phyloP scores from a whole-genome alignment of 2,329 filamentous ascomycete genomes.

The Parafenestella ontariensis region DNA sequence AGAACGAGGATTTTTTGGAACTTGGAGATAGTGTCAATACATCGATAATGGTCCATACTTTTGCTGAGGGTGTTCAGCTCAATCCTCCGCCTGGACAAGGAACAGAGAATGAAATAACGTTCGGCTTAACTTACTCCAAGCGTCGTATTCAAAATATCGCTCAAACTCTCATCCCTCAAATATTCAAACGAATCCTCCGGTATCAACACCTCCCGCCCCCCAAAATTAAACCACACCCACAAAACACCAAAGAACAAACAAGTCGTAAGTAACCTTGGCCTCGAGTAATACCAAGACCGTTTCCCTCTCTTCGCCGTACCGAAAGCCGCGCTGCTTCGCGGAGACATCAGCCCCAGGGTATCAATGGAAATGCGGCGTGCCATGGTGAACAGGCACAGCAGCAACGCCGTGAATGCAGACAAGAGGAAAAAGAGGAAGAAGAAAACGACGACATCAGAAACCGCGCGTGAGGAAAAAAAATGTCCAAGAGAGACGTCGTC shows the following conservation, averaged over 20 bases:
- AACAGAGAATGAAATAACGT: no score
- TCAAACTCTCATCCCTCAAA: conserved; percentile 29
- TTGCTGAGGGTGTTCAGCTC: no score
- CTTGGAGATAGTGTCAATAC: conserved; percentile 38
- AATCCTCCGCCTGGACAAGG: no score
- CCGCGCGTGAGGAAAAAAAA: not conserved
- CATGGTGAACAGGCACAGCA: conserved; percentile 17
- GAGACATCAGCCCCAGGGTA: conserved; percentile 33
- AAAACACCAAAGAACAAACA: conserved; percentile 26
- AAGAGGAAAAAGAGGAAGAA: not conserved
- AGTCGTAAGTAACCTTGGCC: conserved; percentile 35
- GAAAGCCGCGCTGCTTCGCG: conserved; percentile 22
- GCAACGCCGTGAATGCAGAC: not conserved
- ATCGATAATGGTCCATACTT: no score
- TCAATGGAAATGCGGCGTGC: conserved; percentile 38
- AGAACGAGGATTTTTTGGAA: conserved; percentile 64
- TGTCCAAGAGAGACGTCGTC: conserved; percentile 3
- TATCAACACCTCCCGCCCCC: conserved; percentile 18
- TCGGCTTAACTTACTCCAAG: conserved; percentile 38
- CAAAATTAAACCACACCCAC: conserved; percentile 30
- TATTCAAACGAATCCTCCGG: conserved; percentile 32
- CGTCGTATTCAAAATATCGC: conserved; percentile 36
- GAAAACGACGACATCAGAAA: conserved; percentile 2
- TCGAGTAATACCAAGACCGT: conserved; percentile 26
- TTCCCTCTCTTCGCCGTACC: conserved; percentile 22